Evolutionary conservation across 192 early-diverging fungal genomes (phyloP).

Genomic region (Mortierella hygrophila): DNA sequence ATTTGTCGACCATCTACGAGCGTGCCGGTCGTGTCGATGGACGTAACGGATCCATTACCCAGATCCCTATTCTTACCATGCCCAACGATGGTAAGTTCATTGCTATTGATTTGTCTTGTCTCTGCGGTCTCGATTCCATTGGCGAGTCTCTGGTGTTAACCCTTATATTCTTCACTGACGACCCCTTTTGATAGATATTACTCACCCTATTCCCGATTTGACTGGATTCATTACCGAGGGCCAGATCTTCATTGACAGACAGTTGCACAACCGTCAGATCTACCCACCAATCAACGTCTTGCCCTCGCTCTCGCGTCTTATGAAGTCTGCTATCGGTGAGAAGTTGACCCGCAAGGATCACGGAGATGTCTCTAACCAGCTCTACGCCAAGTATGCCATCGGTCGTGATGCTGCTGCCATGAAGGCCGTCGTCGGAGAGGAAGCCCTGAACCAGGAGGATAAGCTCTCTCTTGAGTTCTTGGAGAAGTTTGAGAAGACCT

Average conservation of each 20-base stretch:
- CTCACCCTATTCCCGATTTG: conserved; percentile 99
- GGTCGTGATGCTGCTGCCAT: conserved; percentile 98
- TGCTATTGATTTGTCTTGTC: background rate
- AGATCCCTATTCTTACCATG: conserved; percentile 99
- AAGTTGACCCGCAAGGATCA: conserved; percentile 98
- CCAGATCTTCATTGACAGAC: conserved; percentile 99
- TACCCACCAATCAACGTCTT: conserved; percentile 99
- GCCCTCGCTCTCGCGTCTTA: conserved; percentile 97
- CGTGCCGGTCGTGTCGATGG: conserved; percentile 98
- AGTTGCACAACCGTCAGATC: conserved; percentile 98
- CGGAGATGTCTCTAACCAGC: conserved; percentile 98
- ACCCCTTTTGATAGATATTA: conserved; percentile 80
- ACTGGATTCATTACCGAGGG: conserved; percentile 99
- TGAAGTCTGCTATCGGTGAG: conserved; percentile 99
- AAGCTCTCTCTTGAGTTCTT: conserved; percentile 98
- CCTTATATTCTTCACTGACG: background rate
- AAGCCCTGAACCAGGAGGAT: conserved; percentile 98
- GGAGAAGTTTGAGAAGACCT: conserved; percentile 99
- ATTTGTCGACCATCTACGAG: conserved; percentile 99
- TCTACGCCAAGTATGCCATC: conserved; percentile 99
- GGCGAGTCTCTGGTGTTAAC: background rate
- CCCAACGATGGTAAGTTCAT: conserved; percentile 92
- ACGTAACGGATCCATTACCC: conserved; percentile 97
- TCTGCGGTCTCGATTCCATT: background rate
- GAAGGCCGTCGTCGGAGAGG: conserved; percentile 99